phyloP scores from a whole-genome alignment of 805 yeast species.

The Myxozyma udenii region DNA sequence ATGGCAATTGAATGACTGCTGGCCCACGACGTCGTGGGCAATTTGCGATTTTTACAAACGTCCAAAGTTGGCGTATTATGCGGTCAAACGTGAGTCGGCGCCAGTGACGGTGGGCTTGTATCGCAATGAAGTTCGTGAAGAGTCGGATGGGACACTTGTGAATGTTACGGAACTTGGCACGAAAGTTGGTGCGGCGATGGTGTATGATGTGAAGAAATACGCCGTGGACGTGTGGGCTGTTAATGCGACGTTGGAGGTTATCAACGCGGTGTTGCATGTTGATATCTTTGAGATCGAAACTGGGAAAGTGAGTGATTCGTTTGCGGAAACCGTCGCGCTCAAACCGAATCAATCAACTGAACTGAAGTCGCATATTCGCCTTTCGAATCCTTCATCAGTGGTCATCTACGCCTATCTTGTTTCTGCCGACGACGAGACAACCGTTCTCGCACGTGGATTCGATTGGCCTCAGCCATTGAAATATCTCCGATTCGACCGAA shows the following conservation, averaged over 20 bases:
- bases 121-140: conserved; percentile 31
- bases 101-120: conserved; percentile 41
- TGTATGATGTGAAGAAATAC: conserved; percentile 34
- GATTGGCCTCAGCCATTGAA: conserved; percentile 56
- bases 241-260: conserved; percentile 35
- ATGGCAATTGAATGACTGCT: conserved; percentile 54
- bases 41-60: conserved; percentile 44
- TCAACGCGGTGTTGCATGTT: conserved; percentile 34
- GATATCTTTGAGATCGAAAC: conserved; percentile 38
- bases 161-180: not conserved
- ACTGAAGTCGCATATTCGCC: conserved; percentile 27
- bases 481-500: conserved; percentile 38
- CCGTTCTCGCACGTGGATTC: conserved; percentile 39
- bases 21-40: conserved; percentile 56
- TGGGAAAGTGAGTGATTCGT: conserved; percentile 34
- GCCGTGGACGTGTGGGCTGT: conserved; percentile 46
- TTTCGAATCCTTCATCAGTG: not conserved
- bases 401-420: conserved; percentile 27
- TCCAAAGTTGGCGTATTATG: conserved; percentile 50
- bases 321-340: conserved; percentile 10
- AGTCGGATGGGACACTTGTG: conserved; percentile 9
- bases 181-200: conserved; percentile 30
- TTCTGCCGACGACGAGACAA: conserved; percentile 4
- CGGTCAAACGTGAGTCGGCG: conserved; percentile 46
- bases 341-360: conserved; percentile 39